Base-by-base conservation (phyloP, 1,139 yeast species). In the Taphrina flavorubra region DNA sequence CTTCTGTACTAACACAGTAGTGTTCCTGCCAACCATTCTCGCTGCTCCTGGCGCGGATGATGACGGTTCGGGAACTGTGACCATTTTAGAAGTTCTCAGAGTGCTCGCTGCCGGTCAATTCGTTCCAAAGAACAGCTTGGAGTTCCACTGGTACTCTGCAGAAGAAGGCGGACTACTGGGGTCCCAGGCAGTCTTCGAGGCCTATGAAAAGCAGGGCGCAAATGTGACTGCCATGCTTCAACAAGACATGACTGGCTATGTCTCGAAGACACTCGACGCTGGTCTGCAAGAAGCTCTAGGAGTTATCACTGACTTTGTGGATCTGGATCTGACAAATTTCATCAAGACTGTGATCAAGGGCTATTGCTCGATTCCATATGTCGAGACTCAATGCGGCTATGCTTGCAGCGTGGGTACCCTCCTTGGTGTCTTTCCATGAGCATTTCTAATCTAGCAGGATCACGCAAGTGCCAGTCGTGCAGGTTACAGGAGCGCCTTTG, bases 1-100 rank as follows among this genome's bases (percentile, higher is more conserved):
- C 5, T 16, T 14, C 13, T n/a, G 2, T 25, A 51, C 42, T 20
- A 10, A 49, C 18, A 5, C 8, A 6, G 14, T 25, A 53, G 58
- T 90, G 71, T 74, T 90, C 65, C 82, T 90, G 70, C 97, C 97
- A n/a, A 82, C 81, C 63, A 71, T 87, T 25, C 76, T 88, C 74
- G 83, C 85, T 59, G 92, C 97, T 0, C 98, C 98, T 0, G 99
- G 98, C 6, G 97, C 97, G 3, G 98, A 92, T 77, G 99, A 92
- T 75, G 91, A 92, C 77, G 97, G 97, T 0, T 86, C 94, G 3
- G 98, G 98, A 8, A 87, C 92, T 2, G 87, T 88, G 7, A 89
- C 97, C 2, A 84, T 84, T 56, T 79, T 91, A 69, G 97, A 92
- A 77, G 86, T 92, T 0, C 83, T 92, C 74, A 84, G 95, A 71